Base-by-base conservation (phyloP, 2,329 filamentous ascomycete species). In the Penicillium sclerotiorum region DNA sequence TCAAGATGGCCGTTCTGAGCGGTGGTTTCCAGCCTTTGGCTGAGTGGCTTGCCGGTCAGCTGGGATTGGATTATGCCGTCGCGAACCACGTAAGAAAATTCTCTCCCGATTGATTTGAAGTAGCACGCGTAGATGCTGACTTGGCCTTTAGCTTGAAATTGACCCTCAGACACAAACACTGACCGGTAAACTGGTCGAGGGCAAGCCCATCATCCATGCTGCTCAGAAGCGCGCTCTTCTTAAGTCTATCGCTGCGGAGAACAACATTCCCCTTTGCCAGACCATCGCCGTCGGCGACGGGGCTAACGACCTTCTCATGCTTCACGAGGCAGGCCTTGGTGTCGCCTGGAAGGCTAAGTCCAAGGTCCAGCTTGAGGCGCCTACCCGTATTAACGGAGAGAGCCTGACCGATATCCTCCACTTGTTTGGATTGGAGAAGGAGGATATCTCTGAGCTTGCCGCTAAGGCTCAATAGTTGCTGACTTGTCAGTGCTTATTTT, bases 11-110 rank as follows among this genome's bases (percentile, higher is more conserved):
- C 0, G 93, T 99, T 5, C 74, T 96, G 25, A 95, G 90, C 27
- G 94, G 94, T 37, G 94, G 94, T 0, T 99, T 99, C 73, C 84
- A 89, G 56, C 92, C 93, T 0, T 75, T 97, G 56, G 95, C 94
- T 0, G 80, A 84, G 49, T 97, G 92, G 90, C 81, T 97, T 28
- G 91, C 89, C 13, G 78, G 78, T 33, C 80, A 90, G 63, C 77
- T 99, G 21, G 90, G 90, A 12, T 83, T 99, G 49, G 89, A 97
- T 70, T 86, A 96, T 65, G 91, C 90, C 0, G 84, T 87, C 67
- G 94, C 94, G 33, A 99, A 99, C 70, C 86, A 93, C 62, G 87
- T 86, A 70, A 54, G 70, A 61, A 20, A 28, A n/a, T n/a, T n/a
- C n/a, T n/a, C n/a, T n/a, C n/a, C n/a, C n/a, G n/a, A n/a, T n/a